These are phyloP conservation scores for Penicillium verhagenii DNA, from an alignment of 495 filamentous ascomycete genomes.

Conservation along the genomic window DNA sequence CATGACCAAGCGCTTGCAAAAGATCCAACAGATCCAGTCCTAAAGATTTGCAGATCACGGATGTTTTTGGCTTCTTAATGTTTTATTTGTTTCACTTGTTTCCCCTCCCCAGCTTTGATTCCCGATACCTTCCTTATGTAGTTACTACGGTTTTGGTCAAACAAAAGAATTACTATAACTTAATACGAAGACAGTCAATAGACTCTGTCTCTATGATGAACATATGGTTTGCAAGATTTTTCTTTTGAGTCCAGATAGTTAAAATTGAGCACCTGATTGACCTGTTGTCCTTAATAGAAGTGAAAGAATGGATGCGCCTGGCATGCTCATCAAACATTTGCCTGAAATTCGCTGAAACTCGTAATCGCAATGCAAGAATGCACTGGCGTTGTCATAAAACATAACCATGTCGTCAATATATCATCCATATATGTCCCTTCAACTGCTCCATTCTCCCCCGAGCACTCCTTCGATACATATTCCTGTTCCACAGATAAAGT, in stretches of 20 bases:
- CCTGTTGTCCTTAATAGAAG: neutral
- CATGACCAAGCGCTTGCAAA: slow-evolving; percentile 54
- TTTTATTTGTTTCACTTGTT: neutral
- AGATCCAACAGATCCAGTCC: slow-evolving; percentile 32
- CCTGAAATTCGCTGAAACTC: neutral
- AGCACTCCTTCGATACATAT: no score
- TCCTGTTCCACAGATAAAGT: no score
- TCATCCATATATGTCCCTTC: no score
- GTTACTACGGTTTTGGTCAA: neutral
- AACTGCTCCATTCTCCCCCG: no score
- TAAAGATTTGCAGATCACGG: slow-evolving; percentile 7
- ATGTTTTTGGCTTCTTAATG: slow-evolving; percentile 4
- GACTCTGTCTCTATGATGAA: slow-evolving; percentile 21
- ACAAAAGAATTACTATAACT: slow-evolving; percentile 14
- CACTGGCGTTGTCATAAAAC: neutral
- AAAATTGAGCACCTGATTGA: slow-evolving; percentile 11
- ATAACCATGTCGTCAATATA: neutral
- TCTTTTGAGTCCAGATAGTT: neutral
- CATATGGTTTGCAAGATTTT: slow-evolving; percentile 28
- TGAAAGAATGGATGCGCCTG: no score
- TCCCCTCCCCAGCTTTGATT: no score
- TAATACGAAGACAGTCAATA: slow-evolving; percentile 14
- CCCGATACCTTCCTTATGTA: neutral
- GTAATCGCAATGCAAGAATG: neutral
- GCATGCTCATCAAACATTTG: no score